Percentiles rank a stretch among this genome's conserved stretches.
These are phyloP conservation scores for Pichia sp. DNA, from an alignment of 1,139 yeast species.

Conservation along the genomic window DNA sequence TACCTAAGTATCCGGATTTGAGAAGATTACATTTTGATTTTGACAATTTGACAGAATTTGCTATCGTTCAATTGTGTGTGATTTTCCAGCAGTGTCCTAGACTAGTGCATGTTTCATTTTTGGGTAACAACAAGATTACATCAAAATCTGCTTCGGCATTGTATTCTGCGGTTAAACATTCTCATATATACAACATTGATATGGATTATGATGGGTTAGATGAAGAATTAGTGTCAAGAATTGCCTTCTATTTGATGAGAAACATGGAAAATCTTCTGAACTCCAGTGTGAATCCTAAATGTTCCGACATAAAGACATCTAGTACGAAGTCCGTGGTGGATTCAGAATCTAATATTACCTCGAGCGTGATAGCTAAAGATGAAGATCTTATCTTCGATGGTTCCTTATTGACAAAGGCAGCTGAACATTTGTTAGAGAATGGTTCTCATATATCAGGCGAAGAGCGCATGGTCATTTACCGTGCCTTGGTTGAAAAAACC, in stretches of 20 bases:
- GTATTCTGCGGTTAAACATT: conserved; percentile 67
- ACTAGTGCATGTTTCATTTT: conserved; percentile 72
- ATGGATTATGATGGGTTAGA: conserved; percentile 69
- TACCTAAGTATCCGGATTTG: conserved; percentile 63
- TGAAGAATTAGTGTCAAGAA: conserved; percentile 68
- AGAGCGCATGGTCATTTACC: conserved; percentile 34
- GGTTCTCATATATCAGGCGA: conserved; percentile 26
- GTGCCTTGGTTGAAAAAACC: conserved; percentile 50
- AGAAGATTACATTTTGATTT: conserved; percentile 76
- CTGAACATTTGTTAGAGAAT: conserved; percentile 48
- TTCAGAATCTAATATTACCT: conserved; percentile 7
- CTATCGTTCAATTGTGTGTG: conserved; percentile 63
- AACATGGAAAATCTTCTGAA: conserved; percentile 67
- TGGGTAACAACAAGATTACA: conserved; percentile 57
- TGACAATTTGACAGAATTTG: conserved; percentile 59
- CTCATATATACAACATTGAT: conserved; percentile 71
- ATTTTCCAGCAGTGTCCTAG: conserved; percentile 64
- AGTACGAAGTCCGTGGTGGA: conserved; percentile 10
- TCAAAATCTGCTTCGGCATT: conserved; percentile 61
- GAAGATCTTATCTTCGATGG: conserved; percentile 53
- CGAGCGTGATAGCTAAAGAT: conserved; percentile 17
- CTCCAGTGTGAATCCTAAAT: neutral
- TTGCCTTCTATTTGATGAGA: conserved; percentile 77
- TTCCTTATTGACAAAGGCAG: conserved; percentile 59
- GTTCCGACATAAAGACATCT: neutral